These are phyloP conservation scores for Esteya vermicola DNA, from an alignment of 2,329 filamentous ascomycete species.

Conservation along the genomic window DNA sequence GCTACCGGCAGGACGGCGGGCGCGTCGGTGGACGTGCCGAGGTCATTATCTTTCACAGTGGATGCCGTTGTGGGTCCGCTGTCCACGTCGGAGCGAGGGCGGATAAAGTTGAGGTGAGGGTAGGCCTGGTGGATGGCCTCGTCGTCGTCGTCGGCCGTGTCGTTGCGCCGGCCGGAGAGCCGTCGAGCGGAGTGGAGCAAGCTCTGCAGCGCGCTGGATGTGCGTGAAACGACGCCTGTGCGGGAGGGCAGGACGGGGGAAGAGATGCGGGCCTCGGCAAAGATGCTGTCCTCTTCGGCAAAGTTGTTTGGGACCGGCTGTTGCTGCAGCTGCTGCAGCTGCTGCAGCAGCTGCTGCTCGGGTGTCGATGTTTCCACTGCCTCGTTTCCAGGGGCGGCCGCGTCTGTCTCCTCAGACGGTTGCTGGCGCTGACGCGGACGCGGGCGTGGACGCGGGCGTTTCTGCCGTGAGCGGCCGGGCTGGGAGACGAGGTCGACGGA, in stretches of 20 bases:
- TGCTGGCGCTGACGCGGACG: background rate
- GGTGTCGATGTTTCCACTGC: background rate
- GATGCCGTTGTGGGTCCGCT: background rate
- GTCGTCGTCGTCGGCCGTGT: constrained; percentile 4
- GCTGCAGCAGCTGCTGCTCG: background rate
- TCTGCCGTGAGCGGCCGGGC: background rate
- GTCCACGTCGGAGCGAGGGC: background rate
- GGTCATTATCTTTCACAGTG: background rate
- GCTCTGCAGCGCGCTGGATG: constrained; percentile 8
- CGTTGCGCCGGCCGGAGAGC: constrained; percentile 1
- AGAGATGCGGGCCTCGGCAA: constrained; percentile 17
- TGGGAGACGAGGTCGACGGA: constrained; percentile 1
- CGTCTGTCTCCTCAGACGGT: no score
- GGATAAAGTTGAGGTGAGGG: constrained; percentile 9
- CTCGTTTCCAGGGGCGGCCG: no score
- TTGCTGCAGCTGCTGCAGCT: no score
- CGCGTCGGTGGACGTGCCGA: no score
- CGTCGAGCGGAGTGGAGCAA: constrained; percentile 9
- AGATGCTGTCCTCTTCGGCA: constrained; percentile 21
- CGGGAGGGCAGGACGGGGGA: constrained; percentile 9
- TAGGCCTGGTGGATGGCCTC: constrained; percentile 8
- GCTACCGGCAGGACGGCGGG: no score
- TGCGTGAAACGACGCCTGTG: constrained; percentile 3
- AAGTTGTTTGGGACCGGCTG: constrained; percentile 17
- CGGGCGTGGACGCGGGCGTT: background rate